Conservation (phyloP, 73 alveolate species). For the Tetrahymena borealis region DNA sequence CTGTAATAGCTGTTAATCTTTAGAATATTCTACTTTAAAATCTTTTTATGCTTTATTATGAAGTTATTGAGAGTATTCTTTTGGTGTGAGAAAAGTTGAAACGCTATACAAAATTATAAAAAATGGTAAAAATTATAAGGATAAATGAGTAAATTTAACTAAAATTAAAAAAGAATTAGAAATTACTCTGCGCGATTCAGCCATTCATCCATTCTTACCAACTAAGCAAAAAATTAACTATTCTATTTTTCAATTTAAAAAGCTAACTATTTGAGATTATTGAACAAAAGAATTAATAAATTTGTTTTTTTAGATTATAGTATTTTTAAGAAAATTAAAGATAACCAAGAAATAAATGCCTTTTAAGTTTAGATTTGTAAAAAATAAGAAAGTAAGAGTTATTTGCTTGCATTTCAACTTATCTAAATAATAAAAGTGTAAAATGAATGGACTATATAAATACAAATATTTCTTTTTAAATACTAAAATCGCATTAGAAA, state of each 20-base stretch:
- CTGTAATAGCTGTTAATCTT: background rate
- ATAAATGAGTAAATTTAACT: background rate
- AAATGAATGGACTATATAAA: too few species aligned
- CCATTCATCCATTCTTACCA: background rate
- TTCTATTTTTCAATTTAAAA: too few species aligned
- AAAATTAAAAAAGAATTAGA: background rate
- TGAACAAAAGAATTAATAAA: too few species aligned
- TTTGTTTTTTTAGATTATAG: background rate
- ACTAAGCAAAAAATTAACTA: too few species aligned
- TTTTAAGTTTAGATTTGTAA: background rate
- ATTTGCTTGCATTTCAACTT: too few species aligned
- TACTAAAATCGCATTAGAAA: too few species aligned
- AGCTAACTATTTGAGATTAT: too few species aligned
- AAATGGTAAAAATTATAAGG: too few species aligned
- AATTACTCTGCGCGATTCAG: background rate
- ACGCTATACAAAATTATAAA: too few species aligned
- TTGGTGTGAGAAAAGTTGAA: background rate
- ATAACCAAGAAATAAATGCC: background rate
- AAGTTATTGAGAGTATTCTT: background rate
- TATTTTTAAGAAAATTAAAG: background rate
- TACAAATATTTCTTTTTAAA: too few species aligned
- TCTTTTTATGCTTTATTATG: background rate
- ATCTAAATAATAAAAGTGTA: too few species aligned
- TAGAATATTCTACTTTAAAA: background rate
- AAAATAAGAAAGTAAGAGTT: too few species aligned